Evolutionary conservation across 2,329 filamentous ascomycete species (phyloP), one percentile per base, ranked within the genome.

Genomic region (Stemphylium lycopersici): DNA sequence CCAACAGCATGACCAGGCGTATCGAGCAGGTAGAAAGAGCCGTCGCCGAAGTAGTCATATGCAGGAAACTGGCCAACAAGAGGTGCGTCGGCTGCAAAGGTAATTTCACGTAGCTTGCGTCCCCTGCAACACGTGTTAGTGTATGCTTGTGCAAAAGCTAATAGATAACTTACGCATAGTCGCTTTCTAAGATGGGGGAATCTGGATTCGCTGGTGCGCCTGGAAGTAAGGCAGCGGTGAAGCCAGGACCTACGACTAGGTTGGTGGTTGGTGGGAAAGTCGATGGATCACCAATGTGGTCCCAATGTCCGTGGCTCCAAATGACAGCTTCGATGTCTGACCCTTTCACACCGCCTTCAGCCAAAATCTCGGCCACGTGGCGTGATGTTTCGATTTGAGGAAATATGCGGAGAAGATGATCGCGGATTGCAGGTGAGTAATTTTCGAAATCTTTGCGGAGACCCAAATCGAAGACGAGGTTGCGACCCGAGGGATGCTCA

Each of bases 371-470:
- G 10, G 38, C 31, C 5, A 43, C 47, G 22, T 40, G 13, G 15
- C 32, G 16, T 34, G 11, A 22, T 6, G 24, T 31, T n/a, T 42
- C 26, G 26, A 29, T 15, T 16, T n/a, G n/a, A n/a, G n/a, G n/a
- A n/a, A n/a, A n/a, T n/a, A n/a, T n/a, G n/a, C n/a, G n/a, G n/a
- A n/a, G n/a, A n/a, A n/a, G n/a, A n/a, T n/a, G n/a, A n/a, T n/a
- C n/a, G n/a, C n/a, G n/a, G 18, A 49, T 36, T 34, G 38, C 10
- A 11, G 38, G 2, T 24, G 38, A 4, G 31, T 13, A 16, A 3
- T 49, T 49, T 42, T 43, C 10, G 29, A 15, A 42, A 16, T 44
- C 48, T 43, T 44, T 50, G 13, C 48, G 48, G 4, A 50, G 13
- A 11, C 39, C 39, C 4, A 50, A 32, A 13, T 50, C 39, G 15